Base-by-base conservation (phyloP, 257 asterid species). In the Nicotiana paniculata region DNA sequence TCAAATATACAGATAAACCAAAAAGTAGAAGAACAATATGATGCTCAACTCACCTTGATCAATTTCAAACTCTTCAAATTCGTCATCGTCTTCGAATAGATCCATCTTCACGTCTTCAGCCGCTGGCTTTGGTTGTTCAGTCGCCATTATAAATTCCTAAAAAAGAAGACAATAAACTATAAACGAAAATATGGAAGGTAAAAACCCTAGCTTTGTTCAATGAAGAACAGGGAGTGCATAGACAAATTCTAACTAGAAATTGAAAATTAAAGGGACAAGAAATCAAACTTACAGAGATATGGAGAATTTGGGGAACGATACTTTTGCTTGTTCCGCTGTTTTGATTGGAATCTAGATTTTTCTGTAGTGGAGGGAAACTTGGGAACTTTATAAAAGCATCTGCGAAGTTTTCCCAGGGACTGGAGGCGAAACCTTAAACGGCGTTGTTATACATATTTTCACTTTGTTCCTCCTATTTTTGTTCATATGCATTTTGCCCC, bases 71-170 rank as follows among this genome's bases (percentile, higher is more conserved):
- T 94, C 98, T 85, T 94, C 98, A 46, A 92, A 94, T 82, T 93
- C 98, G 79, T 94, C 97, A 57, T 94, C 97, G 65, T 94, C 97
- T 85, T 94, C 97, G 80, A 93, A 94, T 5, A 94, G 90, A 88
- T 94, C 97, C 77, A 93, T 85, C 84, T 94, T 93, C 26, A 89
- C 91, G 67, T 91, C 95, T 82, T 92, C 95, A 10, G 91, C 72
- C 58, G 89, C 91, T 28, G 91, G 85, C 87, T 90, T 92, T 39
- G 93, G 90, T 83, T 90, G 93, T 81, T 92, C 97, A 28, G 97
- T 86, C 55, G 95, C 91, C 97, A 93, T 91, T 79, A n/a, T 5
- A 2, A 18, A 3, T 24, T 62, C 65, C 58, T 79, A 37, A 37
- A 35, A 59, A 58, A 24, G n/a, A 35, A 61, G 6, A 61, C 46